These are phyloP conservation scores for Neurospora tetraspora DNA, from an alignment of 495 filamentous ascomycete genomes.

Conservation along the genomic window DNA sequence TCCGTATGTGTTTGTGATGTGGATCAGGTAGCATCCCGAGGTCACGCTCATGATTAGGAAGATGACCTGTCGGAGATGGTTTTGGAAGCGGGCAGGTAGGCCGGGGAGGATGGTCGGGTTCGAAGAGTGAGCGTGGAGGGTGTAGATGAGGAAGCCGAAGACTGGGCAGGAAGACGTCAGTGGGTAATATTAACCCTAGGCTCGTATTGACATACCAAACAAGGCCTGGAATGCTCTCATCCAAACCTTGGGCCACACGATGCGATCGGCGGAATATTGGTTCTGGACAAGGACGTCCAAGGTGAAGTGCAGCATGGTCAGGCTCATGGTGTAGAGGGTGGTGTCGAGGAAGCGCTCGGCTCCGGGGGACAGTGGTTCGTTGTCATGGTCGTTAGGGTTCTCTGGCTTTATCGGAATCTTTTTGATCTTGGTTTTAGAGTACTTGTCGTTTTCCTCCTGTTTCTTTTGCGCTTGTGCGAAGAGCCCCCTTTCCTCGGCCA, in stretches of 20 bases:
- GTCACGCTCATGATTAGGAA: slow-evolving; percentile 46
- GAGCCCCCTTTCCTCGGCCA: slow-evolving; percentile 50
- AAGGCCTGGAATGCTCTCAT: slow-evolving; percentile 40
- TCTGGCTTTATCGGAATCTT: slow-evolving; percentile 12
- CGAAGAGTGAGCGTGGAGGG: slow-evolving; percentile 45
- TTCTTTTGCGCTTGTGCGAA: slow-evolving; percentile 32
- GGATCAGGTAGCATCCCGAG: slow-evolving; percentile 67
- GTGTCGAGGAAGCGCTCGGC: slow-evolving; percentile 48
- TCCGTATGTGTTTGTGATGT: slow-evolving; percentile 64
- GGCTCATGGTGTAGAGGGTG: slow-evolving; percentile 56
- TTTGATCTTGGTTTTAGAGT: no score
- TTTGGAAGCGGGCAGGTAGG: slow-evolving; percentile 34
- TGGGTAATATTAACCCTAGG: not conserved
- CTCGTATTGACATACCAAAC: slow-evolving; percentile 30
- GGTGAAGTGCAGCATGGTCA: slow-evolving; percentile 77
- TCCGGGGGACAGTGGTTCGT: slow-evolving; percentile 20
- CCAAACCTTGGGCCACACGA: slow-evolving; percentile 48
- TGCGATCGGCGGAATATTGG: slow-evolving; percentile 65
- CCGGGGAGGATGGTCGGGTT: slow-evolving; percentile 25
- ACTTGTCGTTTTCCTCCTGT: slow-evolving; percentile 16
- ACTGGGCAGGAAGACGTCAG: slow-evolving; percentile 29
- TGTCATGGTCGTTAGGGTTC: slow-evolving; percentile 20
- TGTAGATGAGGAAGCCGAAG: slow-evolving; percentile 50
- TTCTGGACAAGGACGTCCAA: slow-evolving; percentile 84
- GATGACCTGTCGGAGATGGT: slow-evolving; percentile 44